Conservation (phyloP, 2,329 filamentous ascomycete genomes). For the Pseudogymnoascus sp. region DNA sequence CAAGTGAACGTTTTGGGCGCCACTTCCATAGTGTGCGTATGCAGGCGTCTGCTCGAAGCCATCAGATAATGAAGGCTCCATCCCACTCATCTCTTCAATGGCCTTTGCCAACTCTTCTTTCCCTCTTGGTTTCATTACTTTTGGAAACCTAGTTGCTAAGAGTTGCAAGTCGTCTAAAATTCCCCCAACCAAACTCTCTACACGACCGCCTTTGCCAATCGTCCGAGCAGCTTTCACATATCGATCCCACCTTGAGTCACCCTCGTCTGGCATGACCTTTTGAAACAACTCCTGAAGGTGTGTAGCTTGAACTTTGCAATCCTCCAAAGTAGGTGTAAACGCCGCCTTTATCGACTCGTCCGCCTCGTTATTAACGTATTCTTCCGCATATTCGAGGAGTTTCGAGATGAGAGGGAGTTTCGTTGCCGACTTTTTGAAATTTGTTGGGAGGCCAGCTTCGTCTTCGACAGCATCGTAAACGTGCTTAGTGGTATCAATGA, state of each 20-base stretch:
- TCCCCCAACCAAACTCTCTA: constrained; percentile 15
- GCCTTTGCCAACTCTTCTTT: constrained; percentile 10
- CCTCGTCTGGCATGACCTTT: constrained; percentile 15
- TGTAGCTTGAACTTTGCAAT: background rate
- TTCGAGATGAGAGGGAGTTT: background rate
- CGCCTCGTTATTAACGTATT: background rate
- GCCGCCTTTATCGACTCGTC: background rate
- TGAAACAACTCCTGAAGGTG: background rate
- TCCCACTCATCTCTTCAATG: constrained; percentile 13
- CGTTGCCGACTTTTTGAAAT: constrained; percentile 10
- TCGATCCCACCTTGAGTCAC: constrained; percentile 13
- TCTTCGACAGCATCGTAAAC: constrained; percentile 10
- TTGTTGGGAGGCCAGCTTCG: constrained; percentile 12
- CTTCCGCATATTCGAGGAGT: background rate
- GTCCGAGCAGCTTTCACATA: constrained; percentile 16
- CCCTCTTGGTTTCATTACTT: constrained; percentile 10
- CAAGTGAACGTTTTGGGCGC: background rate
- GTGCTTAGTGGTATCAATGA: constrained; percentile 13
- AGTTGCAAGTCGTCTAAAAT: constrained; percentile 17
- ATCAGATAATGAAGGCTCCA: background rate
- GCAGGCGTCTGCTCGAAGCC: background rate
- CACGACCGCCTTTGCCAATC: constrained; percentile 15
- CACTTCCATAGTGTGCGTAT: background rate
- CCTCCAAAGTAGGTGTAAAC: background rate
- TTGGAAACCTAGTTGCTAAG: constrained; percentile 14